Evolutionary conservation across 306 rosid genomes (phyloP).

Genomic region (Cicer cuneatum): DNA sequence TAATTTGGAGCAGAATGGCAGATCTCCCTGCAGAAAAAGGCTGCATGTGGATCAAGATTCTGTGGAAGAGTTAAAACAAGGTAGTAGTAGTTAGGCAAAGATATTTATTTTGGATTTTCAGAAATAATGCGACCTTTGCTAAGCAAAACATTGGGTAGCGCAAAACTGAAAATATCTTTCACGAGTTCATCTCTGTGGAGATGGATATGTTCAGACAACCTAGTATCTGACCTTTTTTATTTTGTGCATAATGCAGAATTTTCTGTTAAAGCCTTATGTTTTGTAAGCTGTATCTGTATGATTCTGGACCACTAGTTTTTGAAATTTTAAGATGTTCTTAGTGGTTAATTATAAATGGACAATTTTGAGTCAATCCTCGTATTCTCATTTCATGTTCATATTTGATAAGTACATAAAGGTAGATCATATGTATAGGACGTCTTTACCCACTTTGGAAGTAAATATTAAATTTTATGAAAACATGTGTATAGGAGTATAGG

Average conservation of each 20-base stretch:
- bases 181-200: background rate
- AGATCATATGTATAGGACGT: background rate
- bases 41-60: conserved; percentile 51
- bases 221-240: conserved; percentile 15
- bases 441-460: conserved; percentile 9
- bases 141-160: conserved; percentile 29
- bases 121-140: conserved; percentile 15
- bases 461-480: background rate
- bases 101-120: conserved; percentile 14
- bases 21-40: conserved; percentile 65
- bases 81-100: conserved; percentile 43
- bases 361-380: conserved; percentile 10
- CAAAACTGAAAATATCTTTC: conserved; percentile 15
- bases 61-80: conserved; percentile 60
- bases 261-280: conserved; percentile 13
- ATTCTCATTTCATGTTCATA: conserved; percentile 21
- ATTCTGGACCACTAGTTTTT: conserved; percentile 15
- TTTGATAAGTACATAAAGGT: conserved; percentile 26
- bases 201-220: conserved; percentile 19
- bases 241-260: conserved; percentile 23
- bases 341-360: conserved; percentile 2
- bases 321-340: conserved; percentile 21
- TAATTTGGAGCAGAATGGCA: conserved; percentile 56
- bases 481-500: background rate
- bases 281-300: conserved; percentile 5